Conservation (phyloP, 805 yeast species). For the Sporopachydermia quercuum region DNA sequence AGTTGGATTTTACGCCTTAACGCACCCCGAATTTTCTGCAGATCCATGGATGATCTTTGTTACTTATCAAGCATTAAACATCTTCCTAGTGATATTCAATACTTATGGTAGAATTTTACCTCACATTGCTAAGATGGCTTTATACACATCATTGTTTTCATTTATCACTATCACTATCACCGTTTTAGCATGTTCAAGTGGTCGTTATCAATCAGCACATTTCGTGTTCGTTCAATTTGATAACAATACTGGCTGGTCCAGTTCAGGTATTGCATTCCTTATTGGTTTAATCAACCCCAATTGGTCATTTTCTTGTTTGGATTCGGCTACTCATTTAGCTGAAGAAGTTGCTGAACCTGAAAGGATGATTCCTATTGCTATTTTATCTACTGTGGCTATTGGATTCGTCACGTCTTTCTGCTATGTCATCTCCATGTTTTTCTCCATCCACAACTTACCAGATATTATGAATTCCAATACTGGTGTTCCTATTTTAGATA, state of each 20-base stretch:
- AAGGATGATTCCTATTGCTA: slow-evolving; percentile 38
- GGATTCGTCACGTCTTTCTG: slow-evolving; percentile 39
- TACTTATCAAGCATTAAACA: slow-evolving; percentile 13
- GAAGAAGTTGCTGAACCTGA: slow-evolving; percentile 42
- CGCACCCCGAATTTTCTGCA: slow-evolving; percentile 20
- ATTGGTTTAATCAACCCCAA: slow-evolving; percentile 46
- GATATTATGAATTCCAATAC: slow-evolving; percentile 28
- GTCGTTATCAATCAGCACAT: slow-evolving; percentile 31
- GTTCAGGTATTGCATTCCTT: slow-evolving; percentile 39
- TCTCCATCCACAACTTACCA: slow-evolving; percentile 32
- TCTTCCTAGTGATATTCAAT: slow-evolving; percentile 29
- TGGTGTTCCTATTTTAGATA: slow-evolving; percentile 41
- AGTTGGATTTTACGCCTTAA: slow-evolving; percentile 34
- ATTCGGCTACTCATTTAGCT: slow-evolving; percentile 48
- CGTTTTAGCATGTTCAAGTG: slow-evolving; percentile 33
- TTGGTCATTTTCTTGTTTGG: slow-evolving; percentile 48
- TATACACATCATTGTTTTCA: slow-evolving; percentile 33
- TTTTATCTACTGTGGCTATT: slow-evolving; percentile 38
- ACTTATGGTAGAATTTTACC: slow-evolving; percentile 37
- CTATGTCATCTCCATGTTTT: slow-evolving; percentile 41
- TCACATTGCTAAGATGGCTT: slow-evolving; percentile 26
- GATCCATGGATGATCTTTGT: slow-evolving; percentile 15
- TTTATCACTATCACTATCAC: slow-evolving; percentile 34
- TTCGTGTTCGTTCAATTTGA: slow-evolving; percentile 36
- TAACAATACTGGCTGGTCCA: slow-evolving; percentile 42